Base-by-base conservation (phyloP, 2,329 filamentous ascomycete genomes). In the Clarireedia paspali region DNA sequence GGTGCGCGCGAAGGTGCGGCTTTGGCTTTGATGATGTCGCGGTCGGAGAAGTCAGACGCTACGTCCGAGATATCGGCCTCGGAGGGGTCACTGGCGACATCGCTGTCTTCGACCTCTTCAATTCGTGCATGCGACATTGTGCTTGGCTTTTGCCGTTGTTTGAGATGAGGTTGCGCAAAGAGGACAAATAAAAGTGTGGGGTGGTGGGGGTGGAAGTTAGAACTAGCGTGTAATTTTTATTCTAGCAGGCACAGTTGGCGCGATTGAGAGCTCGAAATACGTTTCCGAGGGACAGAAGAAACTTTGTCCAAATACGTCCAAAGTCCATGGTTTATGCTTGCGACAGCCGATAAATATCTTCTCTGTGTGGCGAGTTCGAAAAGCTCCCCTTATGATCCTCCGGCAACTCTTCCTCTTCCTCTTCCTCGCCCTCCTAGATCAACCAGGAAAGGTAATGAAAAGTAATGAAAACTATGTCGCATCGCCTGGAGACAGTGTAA, bases 101-200 rank as follows among this genome's bases (percentile, higher is more conserved):
- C 87, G 71, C 81, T 84, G 77, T 95, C 90, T 58, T 85, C 89
- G 60, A 96, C 86, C 73, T 97, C 94, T 80, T 99, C 94, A 72
- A 97, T 86, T 59, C 87, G 85, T 58, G 91, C 84, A 76, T 94
- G 85, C 46, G 89, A 88, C 90, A 95, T 94, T 34, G 30, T 34
- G 30, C 74, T 67, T 58, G 50, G 30, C 30, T 14, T 52, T 53
- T 60, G 53, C 53, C 27, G 50, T 20, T 52, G 50, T 36, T 36
- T 38, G 42, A 27, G 47, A 38, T 48, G 42, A 52, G 34, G 23
- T 44, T 40, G n/a, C 27, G 34, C 48, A 24, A 24, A 42, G 17
- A 20, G 39, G 39, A 42, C 38, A 40, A 20, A 24, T 38, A 36
- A 30, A 14, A n/a, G 26, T 34, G 52, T 54, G 52, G 52, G 47